phyloP scores from a whole-genome alignment of 345 rosid genomes.

The Arabidopsis suecica region DNA sequence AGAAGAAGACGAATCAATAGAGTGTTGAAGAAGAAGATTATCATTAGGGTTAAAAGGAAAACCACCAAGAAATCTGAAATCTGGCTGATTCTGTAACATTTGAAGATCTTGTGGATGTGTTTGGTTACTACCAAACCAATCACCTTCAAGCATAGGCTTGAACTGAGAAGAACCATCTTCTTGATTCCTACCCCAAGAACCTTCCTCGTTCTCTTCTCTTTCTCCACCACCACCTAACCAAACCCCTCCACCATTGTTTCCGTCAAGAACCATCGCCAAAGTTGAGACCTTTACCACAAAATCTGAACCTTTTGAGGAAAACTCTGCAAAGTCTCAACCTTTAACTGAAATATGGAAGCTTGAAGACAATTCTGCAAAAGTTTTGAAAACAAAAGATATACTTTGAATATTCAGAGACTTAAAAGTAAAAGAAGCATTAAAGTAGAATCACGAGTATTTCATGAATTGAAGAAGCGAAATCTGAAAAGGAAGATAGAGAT shows the following conservation, averaged over 20 bases:
- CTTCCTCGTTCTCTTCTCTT: slow-evolving; percentile 45
- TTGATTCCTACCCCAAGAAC: slow-evolving; percentile 63
- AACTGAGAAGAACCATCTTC: slow-evolving; percentile 54
- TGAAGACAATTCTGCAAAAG: slow-evolving; percentile 19
- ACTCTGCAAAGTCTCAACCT: slow-evolving; percentile 8
- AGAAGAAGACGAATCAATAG: slow-evolving; percentile 68
- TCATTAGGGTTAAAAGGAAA: slow-evolving; percentile 51
- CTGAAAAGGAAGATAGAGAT: slow-evolving; percentile 27
- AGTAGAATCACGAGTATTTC: slow-evolving; percentile 47
- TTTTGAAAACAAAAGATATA: slow-evolving; percentile 16
- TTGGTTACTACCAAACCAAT: slow-evolving; percentile 62
- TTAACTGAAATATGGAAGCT: slow-evolving; percentile 7
- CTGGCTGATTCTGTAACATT: slow-evolving; percentile 48
- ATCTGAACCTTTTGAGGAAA: slow-evolving; percentile 9
- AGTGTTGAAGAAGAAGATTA: slow-evolving; percentile 54
- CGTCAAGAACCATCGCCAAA: slow-evolving; percentile 61
- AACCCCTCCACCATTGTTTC: slow-evolving; percentile 58
- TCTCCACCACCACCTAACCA: slow-evolving; percentile 63
- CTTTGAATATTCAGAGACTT: slow-evolving; percentile 38
- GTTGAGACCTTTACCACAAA: slow-evolving; percentile 18
- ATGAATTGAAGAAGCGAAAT: slow-evolving; percentile 43
- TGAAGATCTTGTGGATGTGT: slow-evolving; percentile 55
- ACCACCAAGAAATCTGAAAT: slow-evolving; percentile 54
- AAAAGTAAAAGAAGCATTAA: slow-evolving; percentile 38
- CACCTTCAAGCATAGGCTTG: slow-evolving; percentile 75